Evolutionary conservation across 208 protist genomes (phyloP).

Genomic region (Leishmania arabica): DNA sequence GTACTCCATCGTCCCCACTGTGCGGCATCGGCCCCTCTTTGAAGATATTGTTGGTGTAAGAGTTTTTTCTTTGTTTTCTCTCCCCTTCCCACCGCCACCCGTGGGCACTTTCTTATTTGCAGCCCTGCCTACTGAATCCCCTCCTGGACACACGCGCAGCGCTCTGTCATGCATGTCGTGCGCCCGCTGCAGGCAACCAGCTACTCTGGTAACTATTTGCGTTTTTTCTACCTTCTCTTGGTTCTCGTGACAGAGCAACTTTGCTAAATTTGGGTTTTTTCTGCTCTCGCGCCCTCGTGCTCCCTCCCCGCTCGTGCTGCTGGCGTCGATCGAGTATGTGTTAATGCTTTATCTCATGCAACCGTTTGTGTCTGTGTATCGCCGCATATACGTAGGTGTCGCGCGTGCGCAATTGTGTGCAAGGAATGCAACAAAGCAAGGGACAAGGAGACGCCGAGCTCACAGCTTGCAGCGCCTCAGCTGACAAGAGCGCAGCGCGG

Average conservation of each 20-base stretch:
- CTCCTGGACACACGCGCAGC: background rate
- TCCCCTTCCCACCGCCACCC: background rate
- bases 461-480: background rate
- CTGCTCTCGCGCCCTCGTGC: background rate
- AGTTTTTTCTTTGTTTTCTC: background rate
- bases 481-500: background rate
- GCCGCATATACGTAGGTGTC: background rate
- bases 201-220: background rate
- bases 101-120: background rate
- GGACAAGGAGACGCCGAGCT: background rate
- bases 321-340: background rate
- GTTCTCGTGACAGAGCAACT: too few relatives aligned
- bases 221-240: background rate
- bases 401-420: background rate
- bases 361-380: background rate
- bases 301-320: background rate
- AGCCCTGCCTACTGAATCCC: background rate
- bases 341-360: background rate
- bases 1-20: background rate
- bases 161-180: background rate
- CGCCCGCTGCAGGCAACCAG: background rate
- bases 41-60: background rate
- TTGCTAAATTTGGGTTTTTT: background rate
- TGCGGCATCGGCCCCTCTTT: background rate
- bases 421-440: background rate